Base-by-base conservation (phyloP, 305 asterid species). In the Fraxinus floribunda region DNA sequence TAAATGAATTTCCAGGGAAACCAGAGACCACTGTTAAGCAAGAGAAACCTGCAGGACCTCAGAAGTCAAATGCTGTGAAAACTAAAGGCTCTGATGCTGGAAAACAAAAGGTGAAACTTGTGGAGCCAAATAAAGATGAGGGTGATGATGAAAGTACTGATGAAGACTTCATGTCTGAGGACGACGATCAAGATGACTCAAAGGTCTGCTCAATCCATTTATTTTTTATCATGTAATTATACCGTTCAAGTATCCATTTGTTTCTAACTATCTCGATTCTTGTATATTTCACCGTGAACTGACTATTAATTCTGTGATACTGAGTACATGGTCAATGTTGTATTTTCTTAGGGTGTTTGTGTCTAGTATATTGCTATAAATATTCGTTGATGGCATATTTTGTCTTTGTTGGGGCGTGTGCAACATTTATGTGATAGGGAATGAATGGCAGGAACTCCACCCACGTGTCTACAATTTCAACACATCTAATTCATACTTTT, bases 91-190 rank as follows among this genome's bases (percentile, higher is more conserved):
- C 92, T 81, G 87, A 79, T 82, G 84, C 91, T 82, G 93, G 91
- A 52, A 94, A 92, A 89, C 92, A 87, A 72, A 91, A 90, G 91
- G 97, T 90, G 89, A 91, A 88, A 86, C 91, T 90, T 79, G 90
- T 84, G 35, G 94, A 89, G 87, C 94, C 95, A 41, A 88, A n/a
- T 75, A 85, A 84, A 60, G 90, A 72, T 1, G 88, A 85, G 60
- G 89, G 84, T 24, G 92, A 87, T 29, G 93, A 86, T 1, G 91
- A 89, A 20, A 81, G 85, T 7, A 84, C 84, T 41, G 92, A 88
- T 52, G 95, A 89, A 3, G 91, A 83, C 13, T 66, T 81, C 0
- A 79, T 87, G 91, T 89, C 89, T 30, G 93, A 85, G 76, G 90
- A 81, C 72, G 91, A 66, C 70, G 15, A 1, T 0, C 88, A 82